Conservation (phyloP, 805 yeast genomes). For the Yarrowia sp. region DNA sequence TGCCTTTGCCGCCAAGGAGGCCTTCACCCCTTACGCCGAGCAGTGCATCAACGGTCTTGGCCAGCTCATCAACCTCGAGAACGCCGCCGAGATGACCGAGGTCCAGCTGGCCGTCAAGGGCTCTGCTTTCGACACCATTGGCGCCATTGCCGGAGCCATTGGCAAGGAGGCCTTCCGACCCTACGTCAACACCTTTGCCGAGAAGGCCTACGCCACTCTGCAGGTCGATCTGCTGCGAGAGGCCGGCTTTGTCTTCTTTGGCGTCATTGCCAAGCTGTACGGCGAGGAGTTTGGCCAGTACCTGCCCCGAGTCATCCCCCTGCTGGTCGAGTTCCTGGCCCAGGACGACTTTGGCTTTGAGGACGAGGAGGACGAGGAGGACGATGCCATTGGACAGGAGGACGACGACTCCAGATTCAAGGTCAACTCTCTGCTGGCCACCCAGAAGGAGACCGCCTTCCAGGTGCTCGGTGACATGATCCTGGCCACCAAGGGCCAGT, state of each 20-base stretch:
- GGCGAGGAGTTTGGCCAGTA: constrained; percentile 88
- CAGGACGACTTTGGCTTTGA: constrained; percentile 73
- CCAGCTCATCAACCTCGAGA: constrained; percentile 62
- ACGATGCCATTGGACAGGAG: constrained; percentile 50
- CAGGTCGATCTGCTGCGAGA: constrained; percentile 85
- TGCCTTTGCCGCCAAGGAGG: constrained; percentile 91
- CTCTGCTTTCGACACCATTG: constrained; percentile 87
- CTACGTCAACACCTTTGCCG: constrained; percentile 85
- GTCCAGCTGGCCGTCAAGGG: constrained; percentile 93
- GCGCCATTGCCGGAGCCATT: constrained; percentile 96
- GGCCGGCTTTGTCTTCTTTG: constrained; percentile 90
- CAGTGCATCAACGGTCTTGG: constrained; percentile 81
- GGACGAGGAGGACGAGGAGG: constrained; percentile 53
- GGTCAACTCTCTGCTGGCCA: constrained; percentile 92
- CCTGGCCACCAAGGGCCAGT: constrained; percentile 79
- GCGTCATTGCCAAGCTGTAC: constrained; percentile 93
- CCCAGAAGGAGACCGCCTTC: constrained; percentile 95
- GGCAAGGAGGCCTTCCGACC: constrained; percentile 87
- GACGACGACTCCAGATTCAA: constrained; percentile 71
- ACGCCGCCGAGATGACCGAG: constrained; percentile 78
- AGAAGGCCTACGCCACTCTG: constrained; percentile 83
- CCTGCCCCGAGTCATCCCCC: constrained; percentile 82
- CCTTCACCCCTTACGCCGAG: constrained; percentile 84
- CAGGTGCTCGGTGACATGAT: constrained; percentile 90
- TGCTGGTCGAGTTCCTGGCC: constrained; percentile 79